Conservation (phyloP, 495 filamentous ascomycete genomes). For the Penicillium flavigenum region DNA sequence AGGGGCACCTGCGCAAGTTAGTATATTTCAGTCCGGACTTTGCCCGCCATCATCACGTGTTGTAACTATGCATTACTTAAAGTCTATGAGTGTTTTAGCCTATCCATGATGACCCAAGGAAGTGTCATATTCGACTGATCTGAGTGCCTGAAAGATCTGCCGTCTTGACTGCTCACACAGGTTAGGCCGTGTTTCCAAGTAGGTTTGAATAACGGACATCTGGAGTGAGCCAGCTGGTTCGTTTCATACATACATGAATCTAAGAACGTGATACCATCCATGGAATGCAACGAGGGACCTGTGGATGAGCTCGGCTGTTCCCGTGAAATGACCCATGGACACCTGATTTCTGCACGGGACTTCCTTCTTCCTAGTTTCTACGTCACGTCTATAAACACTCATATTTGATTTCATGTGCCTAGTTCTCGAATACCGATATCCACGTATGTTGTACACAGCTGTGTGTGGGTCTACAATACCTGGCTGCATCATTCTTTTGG, state of each 20-base stretch:
- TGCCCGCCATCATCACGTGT: too few species aligned
- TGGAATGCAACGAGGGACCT: neutral
- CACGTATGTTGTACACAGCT: neutral
- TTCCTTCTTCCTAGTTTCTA: neutral
- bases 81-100: too few species aligned
- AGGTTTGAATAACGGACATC: too few species aligned
- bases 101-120: too few species aligned
- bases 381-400: neutral
- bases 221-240: too few species aligned
- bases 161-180: too few species aligned
- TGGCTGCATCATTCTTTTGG: neutral
- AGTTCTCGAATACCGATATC: neutral
- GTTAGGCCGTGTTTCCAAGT: too few species aligned
- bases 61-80: too few species aligned
- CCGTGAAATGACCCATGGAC: constrained; percentile 14
- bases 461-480: neutral
- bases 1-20: neutral
- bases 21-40: too few species aligned
- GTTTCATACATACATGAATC: too few species aligned
- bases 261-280: neutral
- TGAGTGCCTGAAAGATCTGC: too few species aligned
- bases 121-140: too few species aligned
- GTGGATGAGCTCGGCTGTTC: constrained; percentile 8
- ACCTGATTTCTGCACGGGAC: neutral
- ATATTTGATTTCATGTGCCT: neutral